phyloP scores from a whole-genome alignment of 2,329 filamentous ascomycete genomes.

The Pestalotiopsis sp. region DNA sequence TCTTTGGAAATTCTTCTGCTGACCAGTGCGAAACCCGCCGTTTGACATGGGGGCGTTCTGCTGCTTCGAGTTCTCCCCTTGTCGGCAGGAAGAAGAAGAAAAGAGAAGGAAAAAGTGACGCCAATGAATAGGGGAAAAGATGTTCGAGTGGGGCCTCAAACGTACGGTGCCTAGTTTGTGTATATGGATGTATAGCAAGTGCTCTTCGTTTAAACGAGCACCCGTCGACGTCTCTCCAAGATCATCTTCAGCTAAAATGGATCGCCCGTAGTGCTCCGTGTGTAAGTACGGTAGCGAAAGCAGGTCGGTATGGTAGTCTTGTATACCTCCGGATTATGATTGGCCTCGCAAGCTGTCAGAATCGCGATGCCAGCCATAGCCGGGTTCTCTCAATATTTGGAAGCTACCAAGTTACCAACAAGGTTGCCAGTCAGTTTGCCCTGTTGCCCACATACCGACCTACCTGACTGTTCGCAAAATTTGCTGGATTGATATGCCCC shows the following conservation, averaged over 20 bases:
- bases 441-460: background rate
- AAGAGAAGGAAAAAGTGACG: background rate
- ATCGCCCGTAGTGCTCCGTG: too few relatives aligned
- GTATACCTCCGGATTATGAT: too few relatives aligned
- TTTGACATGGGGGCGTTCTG: background rate
- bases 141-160: background rate
- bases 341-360: background rate
- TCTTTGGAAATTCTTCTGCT: background rate
- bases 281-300: too few relatives aligned
- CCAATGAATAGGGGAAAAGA: background rate
- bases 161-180: background rate
- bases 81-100: background rate
- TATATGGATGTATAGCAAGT: background rate
- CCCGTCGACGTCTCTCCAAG: background rate
- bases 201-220: background rate
- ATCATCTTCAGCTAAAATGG: background rate
- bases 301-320: too few relatives aligned
- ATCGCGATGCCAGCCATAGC: background rate
- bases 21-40: conserved; percentile 2
- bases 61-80: background rate
- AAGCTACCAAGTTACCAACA: background rate
- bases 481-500: background rate
- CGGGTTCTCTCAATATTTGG: background rate
- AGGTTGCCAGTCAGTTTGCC: background rate
- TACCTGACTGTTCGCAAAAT: background rate